phyloP scores from a whole-genome alignment of 192 early-diverging fungal genomes.

The Backusella psychrophila region DNA sequence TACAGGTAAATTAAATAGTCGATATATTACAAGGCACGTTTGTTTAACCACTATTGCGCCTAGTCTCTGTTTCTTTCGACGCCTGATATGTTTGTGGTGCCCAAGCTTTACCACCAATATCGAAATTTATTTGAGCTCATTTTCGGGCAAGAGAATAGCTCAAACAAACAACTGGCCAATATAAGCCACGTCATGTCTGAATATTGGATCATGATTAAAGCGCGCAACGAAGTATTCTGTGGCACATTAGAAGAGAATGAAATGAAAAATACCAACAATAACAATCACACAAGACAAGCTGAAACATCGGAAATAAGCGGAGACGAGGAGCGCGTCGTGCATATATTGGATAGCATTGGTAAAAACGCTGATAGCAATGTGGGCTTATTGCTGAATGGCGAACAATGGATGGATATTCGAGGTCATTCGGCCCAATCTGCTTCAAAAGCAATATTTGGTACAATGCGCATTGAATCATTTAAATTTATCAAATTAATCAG shows the following conservation, averaged over 20 bases:
- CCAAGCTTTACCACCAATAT: constrained; percentile 48
- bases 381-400: constrained; percentile 16
- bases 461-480: not conserved
- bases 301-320: not conserved
- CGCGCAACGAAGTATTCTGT: constrained; percentile 34
- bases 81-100: constrained; percentile 63
- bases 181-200: constrained; percentile 18
- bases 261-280: not conserved
- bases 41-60: not conserved
- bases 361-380: constrained; percentile 16
- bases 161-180: constrained; percentile 4
- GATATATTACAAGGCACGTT: too few species aligned
- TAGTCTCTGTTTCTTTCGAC: constrained; percentile 54
- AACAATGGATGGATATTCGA: constrained; percentile 23
- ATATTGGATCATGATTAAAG: constrained; percentile 27
- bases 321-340: constrained; percentile 29
- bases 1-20: constrained; percentile 35
- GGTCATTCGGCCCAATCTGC: constrained; percentile 29
- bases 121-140: constrained; percentile 38
- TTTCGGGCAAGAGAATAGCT: constrained; percentile 21
- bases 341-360: constrained; percentile 31
- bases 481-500: constrained; percentile 23
- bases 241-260: constrained; percentile 25
- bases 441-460: constrained; percentile 18
- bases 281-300: not conserved